A percentile compares a stretch with the other conserved stretches of the same genome.
phyloP scores from a whole-genome alignment of 129 eudicot genomes.

The Escallonia rubra region DNA sequence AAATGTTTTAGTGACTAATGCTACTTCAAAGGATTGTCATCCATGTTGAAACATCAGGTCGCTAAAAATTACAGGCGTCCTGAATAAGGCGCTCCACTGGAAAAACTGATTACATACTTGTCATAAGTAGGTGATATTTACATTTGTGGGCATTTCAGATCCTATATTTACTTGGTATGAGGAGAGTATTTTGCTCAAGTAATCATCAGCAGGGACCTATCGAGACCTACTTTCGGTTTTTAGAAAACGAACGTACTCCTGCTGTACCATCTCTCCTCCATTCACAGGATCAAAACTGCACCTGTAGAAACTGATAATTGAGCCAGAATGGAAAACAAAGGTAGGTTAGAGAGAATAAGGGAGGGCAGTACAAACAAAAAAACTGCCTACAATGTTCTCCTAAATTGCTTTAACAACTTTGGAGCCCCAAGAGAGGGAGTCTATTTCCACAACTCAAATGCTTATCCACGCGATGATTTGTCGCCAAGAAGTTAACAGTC shows the following conservation, averaged over 20 bases:
- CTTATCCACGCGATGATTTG: no score
- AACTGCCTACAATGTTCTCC: no score
- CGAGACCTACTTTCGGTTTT: conserved; percentile 48
- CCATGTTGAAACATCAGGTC: no score
- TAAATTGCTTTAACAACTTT: no score
- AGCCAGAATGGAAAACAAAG: conserved; percentile 8
- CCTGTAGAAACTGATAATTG: conserved; percentile 69
- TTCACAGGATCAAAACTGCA: conserved; percentile 90
- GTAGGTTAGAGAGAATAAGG: background rate
- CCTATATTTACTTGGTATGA: conserved; percentile 7
- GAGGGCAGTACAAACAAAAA: background rate
- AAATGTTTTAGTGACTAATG: no score
- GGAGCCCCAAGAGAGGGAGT: no score
- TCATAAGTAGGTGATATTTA: conserved; percentile 21
- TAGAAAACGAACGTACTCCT: conserved; percentile 71
- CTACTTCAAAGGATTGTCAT: no score
- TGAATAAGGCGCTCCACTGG: no score
- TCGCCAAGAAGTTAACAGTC: no score
- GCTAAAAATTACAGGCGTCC: no score
- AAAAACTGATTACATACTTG: background rate
- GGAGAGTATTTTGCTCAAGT: background rate
- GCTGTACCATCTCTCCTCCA: conserved; percentile 94
- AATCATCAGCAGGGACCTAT: conserved; percentile 20
- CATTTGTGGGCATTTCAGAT: conserved; percentile 21
- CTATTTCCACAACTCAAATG: no score